These are phyloP conservation scores for Russula sp. DNA, from an alignment of 768 basidiomycete genomes.

Conservation along the genomic window DNA sequence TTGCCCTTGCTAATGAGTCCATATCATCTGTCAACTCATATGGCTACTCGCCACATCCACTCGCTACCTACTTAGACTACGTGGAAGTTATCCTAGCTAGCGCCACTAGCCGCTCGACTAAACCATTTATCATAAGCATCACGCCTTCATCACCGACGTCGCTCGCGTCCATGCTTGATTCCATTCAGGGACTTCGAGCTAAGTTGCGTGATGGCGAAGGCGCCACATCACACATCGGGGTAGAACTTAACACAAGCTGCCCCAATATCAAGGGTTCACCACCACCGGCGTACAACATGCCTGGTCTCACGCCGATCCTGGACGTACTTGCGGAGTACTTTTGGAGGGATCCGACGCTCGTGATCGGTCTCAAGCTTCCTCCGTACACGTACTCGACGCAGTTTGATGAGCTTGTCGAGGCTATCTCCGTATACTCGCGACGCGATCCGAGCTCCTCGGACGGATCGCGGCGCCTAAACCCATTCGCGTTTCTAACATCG, in stretches of 20 bases:
- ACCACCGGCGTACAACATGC: slow-evolving; percentile 60
- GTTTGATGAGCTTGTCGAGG: slow-evolving; percentile 17
- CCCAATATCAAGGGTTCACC: slow-evolving; percentile 65
- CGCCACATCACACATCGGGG: slow-evolving; percentile 44
- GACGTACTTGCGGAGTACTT: slow-evolving; percentile 46
- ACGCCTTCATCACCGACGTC: slow-evolving; percentile 52
- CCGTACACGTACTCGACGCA: slow-evolving; percentile 22
- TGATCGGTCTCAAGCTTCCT: slow-evolving; percentile 61
- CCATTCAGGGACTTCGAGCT: slow-evolving; percentile 56
- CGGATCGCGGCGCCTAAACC: slow-evolving; percentile 13
- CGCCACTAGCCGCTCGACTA: slow-evolving; percentile 31
- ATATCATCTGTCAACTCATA: slow-evolving; percentile 76
- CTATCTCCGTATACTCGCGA: slow-evolving; percentile 16
- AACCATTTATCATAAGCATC: slow-evolving; percentile 77
- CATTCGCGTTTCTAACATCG: slow-evolving; percentile 23
- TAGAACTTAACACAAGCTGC: slow-evolving; percentile 83
- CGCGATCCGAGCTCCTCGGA: slow-evolving; percentile 13
- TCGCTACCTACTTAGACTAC: slow-evolving; percentile 62
- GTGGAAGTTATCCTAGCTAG: slow-evolving; percentile 44
- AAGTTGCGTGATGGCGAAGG: slow-evolving; percentile 26
- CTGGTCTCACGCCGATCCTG: slow-evolving; percentile 48
- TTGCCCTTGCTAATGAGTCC: slow-evolving; percentile 47
- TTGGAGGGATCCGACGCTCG: slow-evolving; percentile 47
- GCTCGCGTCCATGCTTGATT: slow-evolving; percentile 48
- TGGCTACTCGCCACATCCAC: slow-evolving; percentile 78